Evolutionary conservation across 2,329 filamentous ascomycete species (phyloP).

Genomic region (Microthyrium microscopicum): DNA sequence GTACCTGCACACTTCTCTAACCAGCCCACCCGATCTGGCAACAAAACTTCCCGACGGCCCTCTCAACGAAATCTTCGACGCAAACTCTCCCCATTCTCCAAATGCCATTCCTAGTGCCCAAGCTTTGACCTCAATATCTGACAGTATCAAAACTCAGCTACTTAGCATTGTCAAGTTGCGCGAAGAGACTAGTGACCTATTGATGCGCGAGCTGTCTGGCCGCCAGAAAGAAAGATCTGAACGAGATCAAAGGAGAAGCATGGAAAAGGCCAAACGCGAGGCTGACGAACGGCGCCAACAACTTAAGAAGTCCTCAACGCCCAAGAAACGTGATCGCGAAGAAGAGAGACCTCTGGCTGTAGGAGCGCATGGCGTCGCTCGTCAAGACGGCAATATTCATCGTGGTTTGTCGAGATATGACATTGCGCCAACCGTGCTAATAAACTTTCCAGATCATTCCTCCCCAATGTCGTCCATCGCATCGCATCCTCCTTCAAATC

Average conservation of each 20-base stretch:
- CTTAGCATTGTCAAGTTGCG: conserved; percentile 30
- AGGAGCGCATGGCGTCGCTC: conserved; percentile 45
- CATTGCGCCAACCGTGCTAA: neutral
- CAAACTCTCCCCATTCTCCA: conserved; percentile 37
- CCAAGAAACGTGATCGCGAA: conserved; percentile 54
- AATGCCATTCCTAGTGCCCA: conserved; percentile 38
- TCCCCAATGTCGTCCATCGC: conserved; percentile 23
- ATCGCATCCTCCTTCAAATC: conserved; percentile 26
- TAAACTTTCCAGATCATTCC: conserved; percentile 17
- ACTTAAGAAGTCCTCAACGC: conserved; percentile 21
- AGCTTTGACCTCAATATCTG: conserved; percentile 46
- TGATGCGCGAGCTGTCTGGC: conserved; percentile 53
- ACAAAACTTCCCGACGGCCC: no score
- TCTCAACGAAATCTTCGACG: conserved; percentile 55
- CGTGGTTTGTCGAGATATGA: neutral
- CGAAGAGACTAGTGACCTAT: conserved; percentile 51
- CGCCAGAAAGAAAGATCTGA: conserved; percentile 45
- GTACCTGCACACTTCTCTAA: conserved; percentile 43
- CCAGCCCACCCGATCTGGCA: conserved; percentile 33
- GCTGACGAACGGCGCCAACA: conserved; percentile 32
- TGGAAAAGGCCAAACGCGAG: conserved; percentile 31
- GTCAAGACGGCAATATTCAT: conserved; percentile 41
- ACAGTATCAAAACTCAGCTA: conserved; percentile 43
- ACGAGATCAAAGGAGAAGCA: conserved; percentile 33
- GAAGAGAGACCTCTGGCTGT: conserved; percentile 42